Base-by-base conservation (phyloP, 2,329 filamentous ascomycete species). In the Colletotrichum tamarilloi region DNA sequence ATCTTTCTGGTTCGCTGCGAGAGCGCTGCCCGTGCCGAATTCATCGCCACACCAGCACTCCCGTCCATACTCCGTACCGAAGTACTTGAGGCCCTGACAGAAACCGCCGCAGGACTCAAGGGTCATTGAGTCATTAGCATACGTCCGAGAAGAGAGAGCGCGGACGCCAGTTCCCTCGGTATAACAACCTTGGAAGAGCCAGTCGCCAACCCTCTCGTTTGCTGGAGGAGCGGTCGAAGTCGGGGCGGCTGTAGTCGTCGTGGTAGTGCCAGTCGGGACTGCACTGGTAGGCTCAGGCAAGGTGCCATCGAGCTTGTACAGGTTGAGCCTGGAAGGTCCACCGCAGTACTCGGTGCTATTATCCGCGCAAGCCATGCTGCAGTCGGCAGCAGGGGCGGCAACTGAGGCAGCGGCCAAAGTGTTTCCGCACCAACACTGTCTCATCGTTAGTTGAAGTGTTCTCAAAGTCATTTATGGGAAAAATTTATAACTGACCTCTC, bases 1-100 rank as follows among this genome's bases (percentile, higher is more conserved):
- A 11, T 83, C 82, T 0, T 74, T 75, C 14, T 82, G 77, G 26
- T 80, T 78, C 6, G 67, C 62, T 0, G 80, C 80, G 38, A 78
- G 75, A 19, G 75, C 72, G 24, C 79, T 79, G 5, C 79, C 80
- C 0, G 74, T 68, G 3, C 78, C 79, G 3, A 84, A 72, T 1
- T 59, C 71, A 26, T 83, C 79, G 0, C 83, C 83, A 35, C 83
- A 85, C 62, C 80, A 85, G 65, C 83, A 85, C 67, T 85, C 82
- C 0, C 81, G 67, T 3, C 79, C 82, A 38, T 84, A 84, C 32
- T 83, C 81, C 3, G 76, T 69, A 0, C 81, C 82, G 58, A 83
- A 83, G 68, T 80, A 83, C 0, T 65, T 75, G 26, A 72, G 80
- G 2, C 76, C 77, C 2, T 76, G 71, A 19, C 82, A 84, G 64